A percentile compares a stretch with the other conserved stretches of the same genome.
Evolutionary conservation across 108 stramenopile species (phyloP).

Genomic region (Halocafeteria seosinensis): DNA sequence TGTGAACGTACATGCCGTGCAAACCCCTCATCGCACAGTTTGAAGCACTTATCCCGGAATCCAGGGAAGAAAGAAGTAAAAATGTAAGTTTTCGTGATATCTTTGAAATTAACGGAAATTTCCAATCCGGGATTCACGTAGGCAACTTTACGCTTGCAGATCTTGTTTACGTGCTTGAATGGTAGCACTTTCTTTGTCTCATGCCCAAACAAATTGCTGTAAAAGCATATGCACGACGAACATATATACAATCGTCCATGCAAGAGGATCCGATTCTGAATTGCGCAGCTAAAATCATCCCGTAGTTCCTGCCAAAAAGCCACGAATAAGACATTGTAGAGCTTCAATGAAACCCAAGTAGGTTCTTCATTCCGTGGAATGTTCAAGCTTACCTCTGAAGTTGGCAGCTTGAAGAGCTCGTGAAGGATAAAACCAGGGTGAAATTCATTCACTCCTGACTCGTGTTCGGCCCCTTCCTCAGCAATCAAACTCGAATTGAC

Average conservation of each 20-base stretch:
- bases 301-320: not conserved
- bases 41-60: not conserved
- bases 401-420: too few species aligned
- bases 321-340: too few species aligned
- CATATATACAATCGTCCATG: not conserved
- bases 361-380: too few species aligned
- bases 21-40: too few species aligned
- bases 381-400: too few species aligned
- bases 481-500: too few species aligned
- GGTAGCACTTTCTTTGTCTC: not conserved
- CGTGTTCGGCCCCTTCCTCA: too few species aligned
- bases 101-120: not conserved
- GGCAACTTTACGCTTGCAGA: not conserved
- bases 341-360: too few species aligned
- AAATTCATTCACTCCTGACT: too few species aligned
- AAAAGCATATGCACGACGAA: not conserved
- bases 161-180: not conserved
- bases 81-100: not conserved
- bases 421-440: too few species aligned
- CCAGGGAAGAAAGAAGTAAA: not conserved
- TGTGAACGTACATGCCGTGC: too few species aligned
- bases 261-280: not conserved
- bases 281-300: not conserved
- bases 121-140: not conserved
- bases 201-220: not conserved